Conservation (phyloP, 139 green algal genomes). For the Micractinium conductrix region DNA sequence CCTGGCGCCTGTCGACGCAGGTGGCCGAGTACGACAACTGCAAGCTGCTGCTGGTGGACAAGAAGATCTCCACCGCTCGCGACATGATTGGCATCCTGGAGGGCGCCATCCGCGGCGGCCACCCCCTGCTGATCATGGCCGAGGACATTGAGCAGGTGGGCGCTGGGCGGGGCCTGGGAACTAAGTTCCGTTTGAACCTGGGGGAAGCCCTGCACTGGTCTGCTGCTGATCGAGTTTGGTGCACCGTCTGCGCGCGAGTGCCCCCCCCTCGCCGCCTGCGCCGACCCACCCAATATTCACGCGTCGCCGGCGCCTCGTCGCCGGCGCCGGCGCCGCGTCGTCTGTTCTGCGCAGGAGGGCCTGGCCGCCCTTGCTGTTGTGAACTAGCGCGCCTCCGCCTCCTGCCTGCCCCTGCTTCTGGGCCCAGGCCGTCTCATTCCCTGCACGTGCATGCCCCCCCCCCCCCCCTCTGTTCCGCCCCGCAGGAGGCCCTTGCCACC, state of each 20-base stretch:
- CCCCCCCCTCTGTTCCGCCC: no score
- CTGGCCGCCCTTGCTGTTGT: no score
- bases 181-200: no score
- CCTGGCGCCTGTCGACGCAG: constrained; percentile 28
- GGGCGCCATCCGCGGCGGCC: constrained; percentile 89
- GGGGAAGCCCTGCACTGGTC: no score
- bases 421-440: background rate
- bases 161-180: background rate
- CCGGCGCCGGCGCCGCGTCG: no score
- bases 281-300: no score
- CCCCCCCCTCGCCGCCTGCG: no score
- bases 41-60: constrained; percentile 98
- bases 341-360: no score
- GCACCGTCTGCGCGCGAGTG: no score
- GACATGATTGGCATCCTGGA: constrained; percentile 98
- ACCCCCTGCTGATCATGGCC: constrained; percentile 98
- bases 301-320: no score
- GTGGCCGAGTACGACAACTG: constrained; percentile 88
- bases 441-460: no score
- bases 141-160: constrained; percentile 95
- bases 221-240: no score
- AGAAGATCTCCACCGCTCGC: constrained; percentile 97
- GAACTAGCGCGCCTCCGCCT: background rate
- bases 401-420: background rate
- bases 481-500: constrained; percentile 97